Evolutionary conservation across 768 basidiomycete genomes (phyloP).

Genomic region (Agrocybe pediades): DNA sequence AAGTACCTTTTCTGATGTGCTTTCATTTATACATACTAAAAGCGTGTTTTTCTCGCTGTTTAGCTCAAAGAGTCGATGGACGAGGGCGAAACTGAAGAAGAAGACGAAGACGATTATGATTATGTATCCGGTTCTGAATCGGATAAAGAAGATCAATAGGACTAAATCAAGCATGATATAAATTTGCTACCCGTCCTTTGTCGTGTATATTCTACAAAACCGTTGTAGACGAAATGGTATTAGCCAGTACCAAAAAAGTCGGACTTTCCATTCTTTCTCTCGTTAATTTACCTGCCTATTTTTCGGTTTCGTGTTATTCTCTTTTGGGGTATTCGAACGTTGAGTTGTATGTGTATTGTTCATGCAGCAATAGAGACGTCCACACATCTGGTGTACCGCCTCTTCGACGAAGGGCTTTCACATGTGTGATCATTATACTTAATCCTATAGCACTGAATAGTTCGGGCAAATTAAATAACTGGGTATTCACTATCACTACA

Average conservation of each 20-base stretch:
- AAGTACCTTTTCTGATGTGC: not conserved
- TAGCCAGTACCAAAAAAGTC: not conserved
- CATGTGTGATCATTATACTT: too few species aligned
- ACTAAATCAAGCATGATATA: not conserved
- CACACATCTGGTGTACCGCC: too few species aligned
- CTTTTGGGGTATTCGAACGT: slow-evolving; percentile 2
- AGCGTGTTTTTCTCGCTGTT: too few species aligned
- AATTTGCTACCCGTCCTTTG: not conserved
- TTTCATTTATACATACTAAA: slow-evolving; percentile 1
- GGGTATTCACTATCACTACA: slow-evolving; percentile 6
- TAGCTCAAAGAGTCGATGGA: slow-evolving; percentile 87
- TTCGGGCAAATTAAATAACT: too few species aligned
- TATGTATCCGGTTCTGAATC: slow-evolving; percentile 30
- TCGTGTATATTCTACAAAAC: not conserved
- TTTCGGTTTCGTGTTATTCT: not conserved
- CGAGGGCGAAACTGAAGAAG: slow-evolving; percentile 58
- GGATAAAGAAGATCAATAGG: slow-evolving; percentile 1
- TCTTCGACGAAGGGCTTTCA: too few species aligned
- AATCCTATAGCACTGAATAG: not conserved
- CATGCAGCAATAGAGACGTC: slow-evolving; percentile 16
- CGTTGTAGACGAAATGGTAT: not conserved
- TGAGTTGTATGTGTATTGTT: slow-evolving; percentile 3
- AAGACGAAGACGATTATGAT: slow-evolving; percentile 59
- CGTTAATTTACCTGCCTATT: not conserved
- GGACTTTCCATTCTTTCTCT: not conserved